Base-by-base conservation (phyloP, 2,329 filamentous ascomycete species). In the Sclerotiophoma versabilis region DNA sequence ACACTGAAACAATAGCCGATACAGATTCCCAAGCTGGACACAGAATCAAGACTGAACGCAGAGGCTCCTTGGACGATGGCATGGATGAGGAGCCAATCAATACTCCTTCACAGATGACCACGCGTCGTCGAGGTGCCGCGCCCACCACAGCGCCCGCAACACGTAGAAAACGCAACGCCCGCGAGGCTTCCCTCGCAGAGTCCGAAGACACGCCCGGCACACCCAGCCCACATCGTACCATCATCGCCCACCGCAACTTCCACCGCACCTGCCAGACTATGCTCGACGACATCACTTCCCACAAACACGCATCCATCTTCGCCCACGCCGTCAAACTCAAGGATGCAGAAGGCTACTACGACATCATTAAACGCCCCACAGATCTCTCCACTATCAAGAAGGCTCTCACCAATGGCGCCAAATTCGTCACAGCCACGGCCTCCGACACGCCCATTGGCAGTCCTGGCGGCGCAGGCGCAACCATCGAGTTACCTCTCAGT, bases 401-500 rank as follows among this genome's bases (percentile, higher is more conserved):
- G 29, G 81, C 80, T 43, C 79, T 83, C 49, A 75, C 70, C 4
- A 76, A 74, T 2, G 80, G 80, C 5, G 70, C 72, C 5, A 87
- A 86, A 49, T 87, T 89, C 54, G 89, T 92, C 12, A 69, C 70
- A 32, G 75, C 77, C 2, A 75, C 76, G 2, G 71, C 78, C 11
- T 71, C 78, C 84, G 29, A 84, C 85, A 60, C 83, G 82, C 46
- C 86, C 84, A n/a, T 63, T 7, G 82, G 81, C 44, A 84, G 90
- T 34, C 80, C 86, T 0, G 84, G 84, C 15, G 86, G 87, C 46
- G 80, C 83, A 4, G 68, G 72, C 22, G 68, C 66, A 26, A 58
- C 71, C 11, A 63, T 73, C 32, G 70, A 75, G 46, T 56, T 93
- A 6, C 86, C 90, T 8, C 83, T 90, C 51, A 89, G 85, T 2